Evolutionary conservation across 352 stramenopile genomes (phyloP), one percentile per base, ranked within the genome.

Genomic region (Phytophthora pistaciae): DNA sequence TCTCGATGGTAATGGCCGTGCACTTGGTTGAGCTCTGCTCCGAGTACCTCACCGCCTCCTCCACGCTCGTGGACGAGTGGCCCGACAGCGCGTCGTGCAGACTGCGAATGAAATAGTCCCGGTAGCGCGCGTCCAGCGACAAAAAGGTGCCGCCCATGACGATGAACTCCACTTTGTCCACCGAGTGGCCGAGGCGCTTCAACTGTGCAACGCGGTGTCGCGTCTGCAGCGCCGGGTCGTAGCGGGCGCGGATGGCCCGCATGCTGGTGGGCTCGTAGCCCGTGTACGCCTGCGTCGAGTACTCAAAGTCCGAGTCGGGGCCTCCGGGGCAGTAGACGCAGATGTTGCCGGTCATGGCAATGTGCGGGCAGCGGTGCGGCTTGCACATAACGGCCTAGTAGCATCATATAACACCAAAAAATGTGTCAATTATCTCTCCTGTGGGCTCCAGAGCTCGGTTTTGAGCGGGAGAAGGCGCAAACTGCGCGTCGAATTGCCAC

Each of bases 121-220:
- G 96, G 75, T 99, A 99, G 6, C 83, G 78, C 44, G 88, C 85
- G 73, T 98, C 93, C 23, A 99, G 81, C 68, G 88, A 98, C 53
- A 99, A 83, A 80, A 99, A 99, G 38, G 97, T 99, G 55, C 97
- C 97, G 38, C 97, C 97, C 96, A 99, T 99, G 56, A 99, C 96
- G 66, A 99, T 98, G 70, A 99, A 99, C 76, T 99, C 97, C 68
- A 93, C 85, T 84, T 99, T 99, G 78, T 99, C 96, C 11, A 99
- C 96, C 7, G 80, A 91, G 75, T 99, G 97, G 21, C 97, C 97
- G 2, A 97, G 76, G 13, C 84, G 77, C 56, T 87, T 87, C 54
- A 97, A 71, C 67, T 97, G 96, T 4, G 96, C 90, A 8, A 99
- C 92, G 55, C 97, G 85, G 48, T 95, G 93, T 48, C 96, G 89